Conservation (phyloP, 495 filamentous ascomycete species). For the Trypethelium eluteriae region DNA sequence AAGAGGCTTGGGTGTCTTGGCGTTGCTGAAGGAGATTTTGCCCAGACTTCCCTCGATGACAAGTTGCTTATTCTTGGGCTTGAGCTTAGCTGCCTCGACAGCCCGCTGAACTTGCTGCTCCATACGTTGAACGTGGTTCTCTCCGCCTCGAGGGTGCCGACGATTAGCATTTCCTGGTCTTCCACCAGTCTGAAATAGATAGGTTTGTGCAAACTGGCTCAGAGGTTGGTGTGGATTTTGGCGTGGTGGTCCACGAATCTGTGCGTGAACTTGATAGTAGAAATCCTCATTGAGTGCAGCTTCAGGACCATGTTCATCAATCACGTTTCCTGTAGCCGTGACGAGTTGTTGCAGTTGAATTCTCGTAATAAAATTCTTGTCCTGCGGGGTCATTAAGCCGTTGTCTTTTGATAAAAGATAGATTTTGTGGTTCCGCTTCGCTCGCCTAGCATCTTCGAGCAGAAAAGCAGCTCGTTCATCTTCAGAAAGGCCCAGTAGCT, state of each 20-base stretch:
- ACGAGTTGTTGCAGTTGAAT: constrained; percentile 97
- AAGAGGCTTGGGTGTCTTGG: constrained; percentile 88
- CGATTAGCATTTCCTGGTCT: constrained; percentile 60
- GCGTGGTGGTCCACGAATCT: constrained; percentile 79
- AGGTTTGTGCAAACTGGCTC: constrained; percentile 95
- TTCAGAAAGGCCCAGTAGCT: constrained; percentile 69
- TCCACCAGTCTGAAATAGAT: constrained; percentile 84
- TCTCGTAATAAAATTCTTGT: constrained; percentile 98
- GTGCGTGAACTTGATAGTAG: constrained; percentile 94
- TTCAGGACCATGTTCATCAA: constrained; percentile 62
- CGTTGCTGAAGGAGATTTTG: constrained; percentile 98
- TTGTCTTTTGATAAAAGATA: constrained; percentile 88
- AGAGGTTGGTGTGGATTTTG: constrained; percentile 85
- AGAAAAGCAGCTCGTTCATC: constrained; percentile 70
- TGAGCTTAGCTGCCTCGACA: constrained; percentile 91
- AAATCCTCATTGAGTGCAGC: constrained; percentile 83
- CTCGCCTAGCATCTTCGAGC: constrained; percentile 84
- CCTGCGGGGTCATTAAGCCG: constrained; percentile 95
- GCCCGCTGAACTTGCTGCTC: constrained; percentile 97
- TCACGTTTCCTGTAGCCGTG: constrained; percentile 69
- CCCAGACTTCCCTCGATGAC: constrained; percentile 96
- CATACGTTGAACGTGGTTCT: constrained; percentile 98
- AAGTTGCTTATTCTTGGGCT: constrained; percentile 97
- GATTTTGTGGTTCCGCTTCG: constrained; percentile 98
- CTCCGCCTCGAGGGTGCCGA: constrained; percentile 63